Conservation (phyloP, 2,329 filamentous ascomycete genomes). For the Sporothrix phasma region DNA sequence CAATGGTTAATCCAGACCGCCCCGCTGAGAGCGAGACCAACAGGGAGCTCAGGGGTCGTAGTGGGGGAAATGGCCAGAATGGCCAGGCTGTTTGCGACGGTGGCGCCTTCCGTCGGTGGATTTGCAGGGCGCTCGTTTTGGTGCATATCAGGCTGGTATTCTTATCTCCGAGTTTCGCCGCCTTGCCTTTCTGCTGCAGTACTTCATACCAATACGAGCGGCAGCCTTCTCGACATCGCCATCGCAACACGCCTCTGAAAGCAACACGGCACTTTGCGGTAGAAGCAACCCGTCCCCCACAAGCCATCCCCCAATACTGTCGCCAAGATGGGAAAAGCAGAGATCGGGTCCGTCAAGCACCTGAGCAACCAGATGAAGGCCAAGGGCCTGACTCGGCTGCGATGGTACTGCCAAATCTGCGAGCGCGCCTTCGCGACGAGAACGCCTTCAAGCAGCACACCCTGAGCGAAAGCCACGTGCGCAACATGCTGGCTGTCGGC, state of each 20-base stretch:
- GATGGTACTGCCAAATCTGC: slow-evolving; percentile 88
- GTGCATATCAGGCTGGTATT: neutral
- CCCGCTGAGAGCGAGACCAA: neutral
- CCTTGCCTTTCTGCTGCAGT: neutral
- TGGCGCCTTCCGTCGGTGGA: neutral
- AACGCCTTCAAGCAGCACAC: slow-evolving; percentile 90
- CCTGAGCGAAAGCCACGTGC: slow-evolving; percentile 73
- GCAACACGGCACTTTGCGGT: neutral
- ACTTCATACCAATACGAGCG: neutral
- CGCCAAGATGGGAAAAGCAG: slow-evolving; percentile 70
- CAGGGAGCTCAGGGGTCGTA: slow-evolving; percentile 10
- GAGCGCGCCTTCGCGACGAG: slow-evolving; percentile 64
- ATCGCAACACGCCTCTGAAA: neutral
- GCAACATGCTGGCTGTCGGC: slow-evolving; percentile 80
- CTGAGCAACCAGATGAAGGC: slow-evolving; percentile 85
- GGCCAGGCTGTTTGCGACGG: neutral
- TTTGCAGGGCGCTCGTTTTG: neutral
- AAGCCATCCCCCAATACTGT: neutral
- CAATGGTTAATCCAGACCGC: slow-evolving; percentile 19
- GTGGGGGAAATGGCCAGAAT: neutral
- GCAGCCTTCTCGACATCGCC: neutral
- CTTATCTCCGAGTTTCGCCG: neutral
- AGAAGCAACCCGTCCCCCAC: neutral
- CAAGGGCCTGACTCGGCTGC: slow-evolving; percentile 50
- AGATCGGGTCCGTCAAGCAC: slow-evolving; percentile 84